Percentiles rank a stretch among this genome's conserved stretches.
Evolutionary conservation across 2,329 filamentous ascomycete species (phyloP).

Genomic region (Botrytis galanthina): DNA sequence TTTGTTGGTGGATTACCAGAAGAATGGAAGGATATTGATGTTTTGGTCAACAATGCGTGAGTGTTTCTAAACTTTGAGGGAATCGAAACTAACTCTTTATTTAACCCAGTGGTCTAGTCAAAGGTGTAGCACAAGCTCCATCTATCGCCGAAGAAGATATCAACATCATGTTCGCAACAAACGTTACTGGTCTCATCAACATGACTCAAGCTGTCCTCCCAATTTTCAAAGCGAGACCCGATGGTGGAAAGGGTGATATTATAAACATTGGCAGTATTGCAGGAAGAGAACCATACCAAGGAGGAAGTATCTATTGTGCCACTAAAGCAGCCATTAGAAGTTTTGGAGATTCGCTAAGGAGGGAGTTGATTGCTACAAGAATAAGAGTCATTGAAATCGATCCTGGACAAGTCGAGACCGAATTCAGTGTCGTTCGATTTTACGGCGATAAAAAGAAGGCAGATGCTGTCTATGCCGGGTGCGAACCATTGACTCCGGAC

Average conservation of each 20-base stretch:
- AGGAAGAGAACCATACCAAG: constrained; percentile 81
- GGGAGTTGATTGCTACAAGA: constrained; percentile 76
- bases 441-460: constrained; percentile 87
- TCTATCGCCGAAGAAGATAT: constrained; percentile 81
- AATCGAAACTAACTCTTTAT: constrained; percentile 4
- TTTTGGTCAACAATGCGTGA: constrained; percentile 95
- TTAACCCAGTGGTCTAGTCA: constrained; percentile 79
- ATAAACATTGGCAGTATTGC: constrained; percentile 94
- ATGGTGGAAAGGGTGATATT: constrained; percentile 83
- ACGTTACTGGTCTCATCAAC: constrained; percentile 91
- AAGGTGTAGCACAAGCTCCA: constrained; percentile 81
- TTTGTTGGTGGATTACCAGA: constrained; percentile 74
- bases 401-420: constrained; percentile 90
- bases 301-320: constrained; percentile 89
- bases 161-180: constrained; percentile 83
- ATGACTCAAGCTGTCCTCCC: constrained; percentile 91
- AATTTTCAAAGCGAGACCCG: constrained; percentile 66
- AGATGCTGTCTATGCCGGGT: constrained; percentile 80
- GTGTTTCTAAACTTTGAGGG: constrained; percentile 38
- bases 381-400: constrained; percentile 87
- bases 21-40: constrained; percentile 80
- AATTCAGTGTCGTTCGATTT: constrained; percentile 87
- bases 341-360: constrained; percentile 80
- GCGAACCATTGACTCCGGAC: constrained; percentile 80
- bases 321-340: constrained; percentile 85